These are phyloP conservation scores for Colletotrichum sidae DNA, from an alignment of 2,329 filamentous ascomycete genomes.

Conservation along the genomic window DNA sequence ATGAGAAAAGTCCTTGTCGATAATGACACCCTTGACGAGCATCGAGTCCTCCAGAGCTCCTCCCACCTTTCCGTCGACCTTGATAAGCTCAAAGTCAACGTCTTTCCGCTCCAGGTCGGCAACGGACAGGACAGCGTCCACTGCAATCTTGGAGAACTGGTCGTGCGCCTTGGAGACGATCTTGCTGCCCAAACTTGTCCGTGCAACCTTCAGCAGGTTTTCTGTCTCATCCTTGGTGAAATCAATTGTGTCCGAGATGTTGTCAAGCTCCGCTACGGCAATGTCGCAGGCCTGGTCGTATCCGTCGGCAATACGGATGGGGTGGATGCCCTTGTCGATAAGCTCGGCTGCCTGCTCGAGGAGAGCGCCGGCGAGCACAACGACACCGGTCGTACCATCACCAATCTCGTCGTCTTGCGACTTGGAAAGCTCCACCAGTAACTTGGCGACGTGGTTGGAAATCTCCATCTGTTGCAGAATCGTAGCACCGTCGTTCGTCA, in stretches of 20 bases:
- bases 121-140: conserved; percentile 96
- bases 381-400: conserved; percentile 97
- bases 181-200: conserved; percentile 96
- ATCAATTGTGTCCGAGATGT: conserved; percentile 89
- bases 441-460: conserved; percentile 96
- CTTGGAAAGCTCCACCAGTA: conserved; percentile 96
- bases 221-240: conserved; percentile 84
- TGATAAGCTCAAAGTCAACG: conserved; percentile 98
- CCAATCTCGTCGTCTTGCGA: conserved; percentile 99
- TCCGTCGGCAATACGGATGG: conserved; percentile 97
- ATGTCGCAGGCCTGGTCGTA: conserved; percentile 99
- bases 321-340: conserved; percentile 99
- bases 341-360: conserved; percentile 97
- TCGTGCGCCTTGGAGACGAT: conserved; percentile 99
- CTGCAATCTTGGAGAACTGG: conserved; percentile 96
- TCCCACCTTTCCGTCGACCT: conserved; percentile 98
- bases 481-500: conserved; percentile 98
- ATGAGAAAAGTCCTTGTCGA: conserved; percentile 99
- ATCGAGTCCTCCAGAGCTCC: conserved; percentile 93
- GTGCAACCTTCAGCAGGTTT: conserved; percentile 94
- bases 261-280: conserved; percentile 90
- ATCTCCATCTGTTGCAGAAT: conserved; percentile 99
- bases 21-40: conserved; percentile 96
- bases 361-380: conserved; percentile 93
- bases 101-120: conserved; percentile 96